Base-by-base conservation (phyloP, 306 rosid genomes). In the Crotalaria pallida region DNA sequence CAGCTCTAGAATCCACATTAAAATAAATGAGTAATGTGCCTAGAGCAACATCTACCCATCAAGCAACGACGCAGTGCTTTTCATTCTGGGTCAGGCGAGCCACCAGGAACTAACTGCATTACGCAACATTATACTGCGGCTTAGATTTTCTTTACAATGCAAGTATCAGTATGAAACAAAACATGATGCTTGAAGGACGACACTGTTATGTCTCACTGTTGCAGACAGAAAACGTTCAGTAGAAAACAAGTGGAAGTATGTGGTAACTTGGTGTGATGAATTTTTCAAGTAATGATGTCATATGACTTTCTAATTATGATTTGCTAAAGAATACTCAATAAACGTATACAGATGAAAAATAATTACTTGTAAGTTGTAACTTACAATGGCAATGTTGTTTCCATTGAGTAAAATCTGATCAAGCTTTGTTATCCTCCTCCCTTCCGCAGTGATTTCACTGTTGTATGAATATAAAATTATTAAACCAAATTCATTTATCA, bases 361-460 rank as follows among this genome's bases (percentile, higher is more conserved):
- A 69, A 69, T 21, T n/a, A 16, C 2, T 7, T 10, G 52, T 26
- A 13, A 16, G 1, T 7, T 10, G 52, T 26, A 13, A 87, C 97
- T 94, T 84, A 94, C 99, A 84, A 94, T 91, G n/a, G 99, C 97
- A 86, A 91, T 91, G 84, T 91, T 88, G 96, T 94, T 94, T 69
- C 98, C 97, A 18, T 91, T 91, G 50, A 94, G 95, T 74, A 94
- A 82, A 77, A 94, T 94, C 86, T 94, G 99, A 65, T 94, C 99
- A 72, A 94, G 92, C 81, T 94, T 94, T 61, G 99, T 94, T 80
- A 94, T 89, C 79, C 96, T 84, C 75, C 96, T 91, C 84, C 99
- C 99, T 82, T 94, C 97, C 15, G 96, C 78, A 47, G 97, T 94
- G 69, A 91, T 91, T 78, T 94, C 97, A 75, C 96, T 90, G 86